Evolutionary conservation across 805 yeast genomes (phyloP).

Genomic region (Peterozyma xylosa): DNA sequence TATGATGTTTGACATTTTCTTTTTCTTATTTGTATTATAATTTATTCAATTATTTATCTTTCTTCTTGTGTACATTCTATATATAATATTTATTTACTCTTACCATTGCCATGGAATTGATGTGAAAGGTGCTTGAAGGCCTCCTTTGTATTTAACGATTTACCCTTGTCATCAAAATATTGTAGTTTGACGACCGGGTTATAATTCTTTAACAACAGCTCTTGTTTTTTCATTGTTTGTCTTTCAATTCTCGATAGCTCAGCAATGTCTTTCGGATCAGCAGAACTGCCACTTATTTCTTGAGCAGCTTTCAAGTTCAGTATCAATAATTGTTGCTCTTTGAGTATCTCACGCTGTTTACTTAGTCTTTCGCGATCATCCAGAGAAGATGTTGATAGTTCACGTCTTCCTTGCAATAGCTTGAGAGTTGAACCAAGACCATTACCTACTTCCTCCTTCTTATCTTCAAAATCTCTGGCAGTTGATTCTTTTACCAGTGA

Average conservation of each 20-base stretch:
- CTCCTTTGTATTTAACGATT: slow-evolving; percentile 49
- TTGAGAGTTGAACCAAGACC: slow-evolving; percentile 30
- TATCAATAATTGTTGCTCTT: no score
- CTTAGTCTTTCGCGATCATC: no score
- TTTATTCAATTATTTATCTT: no score
- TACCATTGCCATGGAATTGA: slow-evolving; percentile 58
- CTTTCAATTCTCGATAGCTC: no score
- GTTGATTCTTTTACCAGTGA: no score
- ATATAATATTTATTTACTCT: no score
- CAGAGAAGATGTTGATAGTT: slow-evolving; percentile 3
- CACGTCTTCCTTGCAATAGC: slow-evolving; percentile 17
- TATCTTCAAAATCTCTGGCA: background rate
- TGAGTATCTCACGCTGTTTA: no score
- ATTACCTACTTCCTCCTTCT: slow-evolving; percentile 4
- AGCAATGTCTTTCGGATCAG: no score
- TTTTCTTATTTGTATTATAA: no score
- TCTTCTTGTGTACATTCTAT: no score
- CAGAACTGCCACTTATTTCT: no score
- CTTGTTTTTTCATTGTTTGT: slow-evolving; percentile 3
- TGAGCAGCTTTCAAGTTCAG: no score
- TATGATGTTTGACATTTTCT: slow-evolving; percentile 9
- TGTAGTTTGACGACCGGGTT: slow-evolving; percentile 43
- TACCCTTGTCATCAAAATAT: slow-evolving; percentile 61
- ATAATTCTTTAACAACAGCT: slow-evolving; percentile 21
- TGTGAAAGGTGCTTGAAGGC: slow-evolving; percentile 76